These are phyloP conservation scores for Pythium utonaiense DNA, from an alignment of 352 stramenopile genomes.

Conservation along the genomic window DNA sequence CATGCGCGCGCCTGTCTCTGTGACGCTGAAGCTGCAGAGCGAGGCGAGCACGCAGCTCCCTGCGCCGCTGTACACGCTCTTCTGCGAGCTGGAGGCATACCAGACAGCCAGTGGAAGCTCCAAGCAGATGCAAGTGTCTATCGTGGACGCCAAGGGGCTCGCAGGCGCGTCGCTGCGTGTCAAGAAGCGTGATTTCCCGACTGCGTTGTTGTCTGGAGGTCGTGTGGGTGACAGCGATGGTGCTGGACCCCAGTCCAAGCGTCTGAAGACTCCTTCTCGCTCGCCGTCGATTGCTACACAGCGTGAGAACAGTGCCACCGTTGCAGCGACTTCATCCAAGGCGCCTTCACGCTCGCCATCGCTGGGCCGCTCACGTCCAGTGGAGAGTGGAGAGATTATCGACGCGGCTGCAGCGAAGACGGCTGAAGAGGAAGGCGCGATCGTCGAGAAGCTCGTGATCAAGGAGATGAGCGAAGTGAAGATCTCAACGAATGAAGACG, in stretches of 20 bases:
- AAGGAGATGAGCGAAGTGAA: conserved; percentile 38
- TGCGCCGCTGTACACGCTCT: conserved; percentile 63
- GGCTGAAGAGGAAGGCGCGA: conserved; percentile 6
- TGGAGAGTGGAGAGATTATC: conserved; percentile 44
- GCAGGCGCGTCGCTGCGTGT: conserved; percentile 11
- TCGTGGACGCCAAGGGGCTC: conserved; percentile 40
- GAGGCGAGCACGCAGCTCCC: conserved; percentile 42
- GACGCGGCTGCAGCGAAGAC: background rate
- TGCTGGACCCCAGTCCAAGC: conserved; percentile 27
- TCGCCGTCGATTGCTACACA: conserved; percentile 23
- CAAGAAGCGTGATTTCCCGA: conserved; percentile 34
- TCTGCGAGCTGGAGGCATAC: conserved; percentile 73
- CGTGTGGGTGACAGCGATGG: background rate
- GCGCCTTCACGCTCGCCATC: conserved; percentile 56
- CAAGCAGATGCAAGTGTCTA: conserved; percentile 44
- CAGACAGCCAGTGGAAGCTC: conserved; percentile 45
- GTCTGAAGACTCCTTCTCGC: conserved; percentile 34
- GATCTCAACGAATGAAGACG: conserved; percentile 22
- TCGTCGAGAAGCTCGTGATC: conserved; percentile 9
- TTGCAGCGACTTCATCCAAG: conserved; percentile 14
- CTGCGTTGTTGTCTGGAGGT: conserved; percentile 23
- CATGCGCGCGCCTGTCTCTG: conserved; percentile 48
- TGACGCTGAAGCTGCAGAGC: conserved; percentile 36
- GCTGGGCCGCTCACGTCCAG: conserved; percentile 19
- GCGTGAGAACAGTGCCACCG: background rate